Conservation (phyloP, 768 basidiomycete species). For the Termitomyces titanicus region DNA sequence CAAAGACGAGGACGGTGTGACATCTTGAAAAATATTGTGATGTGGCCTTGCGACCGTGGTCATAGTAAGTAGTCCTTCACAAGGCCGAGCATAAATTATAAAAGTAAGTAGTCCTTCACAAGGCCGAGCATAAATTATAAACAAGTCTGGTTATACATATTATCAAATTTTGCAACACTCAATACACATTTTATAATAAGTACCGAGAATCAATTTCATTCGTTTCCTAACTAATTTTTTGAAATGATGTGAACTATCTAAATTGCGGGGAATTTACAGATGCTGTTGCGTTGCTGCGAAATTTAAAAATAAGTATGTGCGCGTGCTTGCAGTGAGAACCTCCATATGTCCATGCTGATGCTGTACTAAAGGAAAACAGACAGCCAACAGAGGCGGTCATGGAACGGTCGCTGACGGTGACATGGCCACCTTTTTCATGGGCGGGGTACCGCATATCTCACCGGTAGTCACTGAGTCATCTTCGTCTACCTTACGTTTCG, state of each 20-base stretch:
- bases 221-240: neutral
- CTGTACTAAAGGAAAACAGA: neutral
- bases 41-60: conserved; percentile 1
- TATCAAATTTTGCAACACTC: neutral
- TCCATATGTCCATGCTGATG: conserved; percentile 13
- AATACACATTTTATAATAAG: neutral
- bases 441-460: conserved; percentile 53
- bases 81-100: neutral
- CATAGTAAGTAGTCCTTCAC: neutral
- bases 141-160: neutral
- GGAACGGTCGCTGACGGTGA: conserved; percentile 21
- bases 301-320: conserved; percentile 14
- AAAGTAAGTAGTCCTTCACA: neutral
- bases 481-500: conserved; percentile 75
- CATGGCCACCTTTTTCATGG: conserved; percentile 64
- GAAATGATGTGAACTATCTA: conserved; percentile 14
- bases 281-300: conserved; percentile 15
- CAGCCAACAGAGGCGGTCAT: neutral
- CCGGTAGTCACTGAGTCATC: conserved; percentile 36
- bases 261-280: conserved; percentile 21
- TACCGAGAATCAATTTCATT: neutral
- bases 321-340: conserved; percentile 7
- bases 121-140: neutral
- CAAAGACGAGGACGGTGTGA: neutral
- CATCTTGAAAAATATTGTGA: neutral